phyloP scores from a whole-genome alignment of 169 alveolate genomes.

The Plasmodium billcollinsi region DNA sequence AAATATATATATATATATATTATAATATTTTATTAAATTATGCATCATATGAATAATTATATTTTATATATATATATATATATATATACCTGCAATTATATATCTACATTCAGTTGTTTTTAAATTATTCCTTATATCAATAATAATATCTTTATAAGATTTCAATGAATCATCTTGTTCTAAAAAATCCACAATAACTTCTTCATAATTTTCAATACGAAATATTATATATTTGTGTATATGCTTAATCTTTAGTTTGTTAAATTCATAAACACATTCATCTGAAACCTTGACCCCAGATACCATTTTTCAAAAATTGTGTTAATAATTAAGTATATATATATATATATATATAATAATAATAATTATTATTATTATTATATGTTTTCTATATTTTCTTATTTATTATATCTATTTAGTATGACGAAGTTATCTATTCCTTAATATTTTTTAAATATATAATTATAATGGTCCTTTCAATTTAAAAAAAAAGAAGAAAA shows the following conservation, averaged over 20 bases:
- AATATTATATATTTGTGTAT: constrained; percentile 60
- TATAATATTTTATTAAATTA: no score
- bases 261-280: constrained; percentile 68
- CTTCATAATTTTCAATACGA: constrained; percentile 56
- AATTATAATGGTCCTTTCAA: no score
- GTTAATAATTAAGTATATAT: neutral
- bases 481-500: no score
- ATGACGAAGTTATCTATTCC: no score
- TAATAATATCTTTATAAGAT: constrained; percentile 58
- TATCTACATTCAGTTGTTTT: constrained; percentile 73
- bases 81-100: constrained; percentile 60
- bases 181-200: constrained; percentile 63
- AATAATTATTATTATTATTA: neutral
- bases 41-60: no score
- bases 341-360: neutral
- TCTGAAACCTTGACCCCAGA: constrained; percentile 75
- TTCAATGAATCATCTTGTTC: constrained; percentile 47
- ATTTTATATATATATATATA: neutral
- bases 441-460: no score
- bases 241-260: constrained; percentile 68
- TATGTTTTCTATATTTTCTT: neutral
- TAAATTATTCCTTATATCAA: constrained; percentile 40
- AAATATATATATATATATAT: neutral
- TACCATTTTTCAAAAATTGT: constrained; percentile 24
- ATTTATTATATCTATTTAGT: neutral